Evolutionary conservation across 345 rosid genomes (phyloP).

Genomic region (Sisymbrium altissimum): DNA sequence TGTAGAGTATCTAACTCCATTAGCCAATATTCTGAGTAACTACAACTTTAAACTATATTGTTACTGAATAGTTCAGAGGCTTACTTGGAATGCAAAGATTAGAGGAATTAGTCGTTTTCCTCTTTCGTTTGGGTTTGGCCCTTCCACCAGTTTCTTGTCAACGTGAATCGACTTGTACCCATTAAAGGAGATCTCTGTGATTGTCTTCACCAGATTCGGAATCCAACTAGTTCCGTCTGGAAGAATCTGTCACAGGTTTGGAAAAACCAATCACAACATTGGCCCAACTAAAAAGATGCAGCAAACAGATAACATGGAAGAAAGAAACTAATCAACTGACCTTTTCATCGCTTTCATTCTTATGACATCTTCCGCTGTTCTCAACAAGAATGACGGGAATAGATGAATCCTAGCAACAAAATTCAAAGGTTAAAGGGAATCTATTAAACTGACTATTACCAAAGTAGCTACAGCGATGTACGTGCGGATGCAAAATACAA

Average conservation of each 20-base stretch:
- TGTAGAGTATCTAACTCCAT: neutral
- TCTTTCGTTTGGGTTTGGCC: constrained; percentile 50
- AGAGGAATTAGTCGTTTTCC: constrained; percentile 50
- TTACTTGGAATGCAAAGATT: constrained; percentile 48
- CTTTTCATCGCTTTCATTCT: constrained; percentile 60
- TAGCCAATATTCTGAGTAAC: neutral
- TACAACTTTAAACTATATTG: neutral
- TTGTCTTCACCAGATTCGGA: constrained; percentile 41
- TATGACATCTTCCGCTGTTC: constrained; percentile 61
- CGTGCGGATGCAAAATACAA: neutral
- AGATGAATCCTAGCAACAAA: constrained; percentile 31
- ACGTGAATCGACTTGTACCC: constrained; percentile 44
- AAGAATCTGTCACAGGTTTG: constrained; percentile 41
- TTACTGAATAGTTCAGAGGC: constrained; percentile 1
- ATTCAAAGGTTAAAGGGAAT: neutral
- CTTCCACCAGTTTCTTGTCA: constrained; percentile 55
- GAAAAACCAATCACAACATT: neutral
- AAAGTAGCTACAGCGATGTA: neutral
- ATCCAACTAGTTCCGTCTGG: constrained; percentile 55
- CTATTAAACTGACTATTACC: neutral
- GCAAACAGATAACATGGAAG: neutral
- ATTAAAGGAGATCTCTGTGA: constrained; percentile 43
- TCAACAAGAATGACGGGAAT: constrained; percentile 52
- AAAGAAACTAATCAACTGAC: constrained; percentile 30
- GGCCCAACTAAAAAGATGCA: neutral